phyloP scores from a whole-genome alignment of 2,329 filamentous ascomycete genomes.

The Cladosporium phlei region DNA sequence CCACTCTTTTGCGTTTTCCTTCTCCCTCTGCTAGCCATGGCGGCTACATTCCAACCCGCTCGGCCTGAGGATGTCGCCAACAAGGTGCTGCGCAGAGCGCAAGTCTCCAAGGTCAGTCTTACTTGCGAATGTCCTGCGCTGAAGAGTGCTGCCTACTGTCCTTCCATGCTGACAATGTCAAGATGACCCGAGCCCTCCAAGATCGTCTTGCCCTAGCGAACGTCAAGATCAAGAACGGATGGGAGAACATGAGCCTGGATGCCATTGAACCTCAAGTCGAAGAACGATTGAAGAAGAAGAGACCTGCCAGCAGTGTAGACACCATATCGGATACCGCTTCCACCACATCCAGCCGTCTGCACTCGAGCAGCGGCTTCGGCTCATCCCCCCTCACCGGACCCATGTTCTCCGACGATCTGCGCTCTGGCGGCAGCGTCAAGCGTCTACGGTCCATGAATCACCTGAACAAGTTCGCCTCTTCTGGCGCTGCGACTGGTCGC shows the following conservation, averaged over 20 bases:
- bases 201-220: constrained; percentile 92
- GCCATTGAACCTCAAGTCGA: constrained; percentile 80
- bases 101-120: constrained; percentile 35
- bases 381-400: constrained; percentile 80
- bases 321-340: constrained; percentile 83
- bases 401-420: constrained; percentile 77
- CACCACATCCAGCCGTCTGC: constrained; percentile 71
- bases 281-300: constrained; percentile 70
- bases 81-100: constrained; percentile 35
- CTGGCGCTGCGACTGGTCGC: constrained; percentile 29
- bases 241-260: constrained; percentile 83
- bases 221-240: constrained; percentile 94
- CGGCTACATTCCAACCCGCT: constrained; percentile 24
- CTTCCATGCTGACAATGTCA: constrained; percentile 22
- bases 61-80: constrained; percentile 33
- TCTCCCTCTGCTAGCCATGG: constrained; percentile 20
- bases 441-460: constrained; percentile 24
- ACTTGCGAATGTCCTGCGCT: background rate
- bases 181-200: constrained; percentile 92
- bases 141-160: too few relatives aligned
- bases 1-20: background rate
- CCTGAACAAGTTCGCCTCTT: constrained; percentile 21
- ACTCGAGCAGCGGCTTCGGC: constrained; percentile 64
- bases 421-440: constrained; percentile 53
- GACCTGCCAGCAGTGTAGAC: constrained; percentile 60